Base-by-base conservation (phyloP, 257 asterid species). In the Solanum sejunctum region DNA sequence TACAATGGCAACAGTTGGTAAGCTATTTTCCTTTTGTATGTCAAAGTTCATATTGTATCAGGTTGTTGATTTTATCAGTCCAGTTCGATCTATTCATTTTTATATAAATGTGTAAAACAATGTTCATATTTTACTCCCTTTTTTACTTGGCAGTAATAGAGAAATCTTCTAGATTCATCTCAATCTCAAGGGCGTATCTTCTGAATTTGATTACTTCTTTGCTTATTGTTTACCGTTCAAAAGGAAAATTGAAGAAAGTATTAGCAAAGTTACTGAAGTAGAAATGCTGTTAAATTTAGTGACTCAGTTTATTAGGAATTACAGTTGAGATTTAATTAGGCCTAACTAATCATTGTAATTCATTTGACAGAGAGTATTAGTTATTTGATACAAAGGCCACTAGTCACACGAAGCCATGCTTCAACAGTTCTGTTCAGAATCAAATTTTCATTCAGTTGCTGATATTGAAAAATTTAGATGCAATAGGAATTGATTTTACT, bases 1-100 rank as follows among this genome's bases (percentile, higher is more conserved):
- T 69, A 93, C 97, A 73, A 92, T 93, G 97, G 97, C 95, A 16
- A 93, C 97, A 63, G 97, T 93, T 67, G 97, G 97, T 93, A 86
- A 81, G 88, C 85, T 84, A 79, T 49, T 85, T 54, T 85, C 47
- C 77, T 66, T 45, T 69, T 6, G 17, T 39, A 72, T n/a, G 82
- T 72, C 12, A 1, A 78, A 49, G 10, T 75, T 75, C 23, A 49
- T 15, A 75, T 9, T 49, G 8, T 75, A 49, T 75, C 41, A 23
- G 58, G 0, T 23, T 75, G 23, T 77, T 51, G 47, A 26, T 51
- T 77, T 51, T 51, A 36, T 13, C 6, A 45, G 72, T n/a, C 70
- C 61, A 41, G 57, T 45, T 56, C 52, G 52, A 71, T 12, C 0
- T 45, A 56, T 57, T 56, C 52, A 56, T 45, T 36, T 47, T 84